Percentiles rank a stretch among this genome's conserved stretches.
Conservation (phyloP, 2,329 filamentous ascomycete genomes). For the Aspergillus uvarum region DNA sequence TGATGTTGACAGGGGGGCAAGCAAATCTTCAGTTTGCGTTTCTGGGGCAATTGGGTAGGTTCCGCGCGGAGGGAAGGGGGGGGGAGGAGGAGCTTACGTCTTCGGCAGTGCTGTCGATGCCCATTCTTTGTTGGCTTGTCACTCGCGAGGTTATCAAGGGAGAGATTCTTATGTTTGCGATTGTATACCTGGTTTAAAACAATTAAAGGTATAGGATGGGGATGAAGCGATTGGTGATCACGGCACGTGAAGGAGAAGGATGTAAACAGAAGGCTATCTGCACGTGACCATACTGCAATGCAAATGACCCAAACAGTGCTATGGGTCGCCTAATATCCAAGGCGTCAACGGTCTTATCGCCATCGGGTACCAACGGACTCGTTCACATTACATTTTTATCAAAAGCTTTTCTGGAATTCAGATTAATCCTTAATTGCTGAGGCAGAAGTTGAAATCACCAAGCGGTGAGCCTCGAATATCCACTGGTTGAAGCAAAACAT, state of each 20-base stretch:
- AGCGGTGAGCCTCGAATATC: not conserved
- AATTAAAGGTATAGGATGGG: not conserved
- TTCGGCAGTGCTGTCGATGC: not conserved
- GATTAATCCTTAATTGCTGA: not conserved
- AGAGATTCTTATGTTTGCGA: no score
- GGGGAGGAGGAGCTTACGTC: not conserved
- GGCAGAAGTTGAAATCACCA: not conserved
- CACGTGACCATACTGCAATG: not conserved
- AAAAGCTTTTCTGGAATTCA: no score
- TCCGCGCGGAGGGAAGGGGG: not conserved
- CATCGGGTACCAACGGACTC: no score
- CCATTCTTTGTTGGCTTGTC: not conserved
- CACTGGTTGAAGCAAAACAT: not conserved
- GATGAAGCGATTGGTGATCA: not conserved
- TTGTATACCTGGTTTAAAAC: no score
- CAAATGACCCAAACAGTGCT: not conserved
- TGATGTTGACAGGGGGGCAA: no score
- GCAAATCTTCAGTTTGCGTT: slow-evolving; percentile 12
- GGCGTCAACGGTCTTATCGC: not conserved
- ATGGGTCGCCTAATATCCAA: not conserved
- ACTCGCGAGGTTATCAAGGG: not conserved
- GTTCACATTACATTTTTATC: no score
- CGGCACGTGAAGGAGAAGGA: not conserved
- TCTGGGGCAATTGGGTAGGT: not conserved
- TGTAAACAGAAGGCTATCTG: not conserved